Percentiles rank a stretch among this genome's conserved stretches.
Evolutionary conservation across 129 eudicot species (phyloP).

Genomic region (Flaveria trinervia): DNA sequence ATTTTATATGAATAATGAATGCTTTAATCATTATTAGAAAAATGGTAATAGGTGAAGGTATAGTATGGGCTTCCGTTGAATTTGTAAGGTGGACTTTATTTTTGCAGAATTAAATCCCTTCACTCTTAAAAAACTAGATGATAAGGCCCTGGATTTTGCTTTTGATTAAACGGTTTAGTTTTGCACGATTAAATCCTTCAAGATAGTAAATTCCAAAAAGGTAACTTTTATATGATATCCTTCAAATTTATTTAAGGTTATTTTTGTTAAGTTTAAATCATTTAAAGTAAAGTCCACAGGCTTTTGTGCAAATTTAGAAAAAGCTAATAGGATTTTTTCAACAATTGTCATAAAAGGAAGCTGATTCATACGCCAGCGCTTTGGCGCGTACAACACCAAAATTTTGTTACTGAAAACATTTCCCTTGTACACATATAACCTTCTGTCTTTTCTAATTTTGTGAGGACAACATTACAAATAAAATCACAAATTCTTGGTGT

Average conservation of each 20-base stretch:
- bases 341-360: too few relatives aligned
- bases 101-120: not conserved
- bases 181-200: not conserved
- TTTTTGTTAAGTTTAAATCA: not conserved
- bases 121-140: not conserved
- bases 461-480: too few relatives aligned
- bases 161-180: not conserved
- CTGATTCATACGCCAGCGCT: not conserved
- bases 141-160: not conserved
- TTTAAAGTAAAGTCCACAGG: not conserved
- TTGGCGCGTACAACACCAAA: not conserved
- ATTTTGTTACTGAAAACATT: too few relatives aligned
- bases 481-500: too few relatives aligned
- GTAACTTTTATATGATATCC: not conserved
- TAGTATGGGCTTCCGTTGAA: not conserved
- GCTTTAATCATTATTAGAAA: not conserved
- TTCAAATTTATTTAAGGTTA: not conserved
- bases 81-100: not conserved
- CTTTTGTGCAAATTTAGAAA: not conserved
- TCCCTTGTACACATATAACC: too few relatives aligned
- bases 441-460: too few relatives aligned
- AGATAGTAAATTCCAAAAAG: not conserved
- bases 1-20: not conserved
- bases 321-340: too few relatives aligned
- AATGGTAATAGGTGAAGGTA: not conserved